A percentile compares a stretch with the other conserved stretches of the same genome.
These are phyloP conservation scores for Trifolium subterraneum DNA, from an alignment of 306 rosid genomes.

Conservation along the genomic window DNA sequence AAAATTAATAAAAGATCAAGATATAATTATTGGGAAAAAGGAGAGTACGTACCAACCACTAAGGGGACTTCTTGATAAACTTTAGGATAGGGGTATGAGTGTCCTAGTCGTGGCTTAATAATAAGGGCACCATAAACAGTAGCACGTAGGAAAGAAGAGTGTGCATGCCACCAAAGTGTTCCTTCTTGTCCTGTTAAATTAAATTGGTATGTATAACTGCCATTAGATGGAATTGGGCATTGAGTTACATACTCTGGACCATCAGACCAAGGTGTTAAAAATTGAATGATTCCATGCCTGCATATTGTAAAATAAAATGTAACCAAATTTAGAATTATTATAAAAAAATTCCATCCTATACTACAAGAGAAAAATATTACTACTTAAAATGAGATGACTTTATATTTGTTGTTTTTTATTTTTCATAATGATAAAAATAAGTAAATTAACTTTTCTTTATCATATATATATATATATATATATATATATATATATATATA, in stretches of 20 bases:
- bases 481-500: too few relatives aligned
- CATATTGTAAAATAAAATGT: not conserved
- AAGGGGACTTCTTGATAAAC: conserved; percentile 61
- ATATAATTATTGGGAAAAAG: not conserved
- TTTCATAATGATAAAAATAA: not conserved
- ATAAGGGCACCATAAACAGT: conserved; percentile 69
- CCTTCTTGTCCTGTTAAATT: conserved; percentile 69
- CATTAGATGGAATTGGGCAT: conserved; percentile 61
- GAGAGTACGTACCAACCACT: conserved; percentile 47
- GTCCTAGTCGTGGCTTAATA: conserved; percentile 49
- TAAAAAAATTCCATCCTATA: not conserved
- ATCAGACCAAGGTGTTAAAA: conserved; percentile 68
- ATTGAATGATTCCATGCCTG: conserved; percentile 79
- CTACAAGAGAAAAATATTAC: not conserved
- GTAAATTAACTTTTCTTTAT: not conserved
- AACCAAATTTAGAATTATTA: not conserved
- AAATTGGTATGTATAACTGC: conserved; percentile 57
- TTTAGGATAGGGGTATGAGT: conserved; percentile 46
- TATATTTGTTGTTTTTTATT: too few relatives aligned
- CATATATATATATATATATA: not conserved
- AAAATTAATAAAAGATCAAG: not conserved
- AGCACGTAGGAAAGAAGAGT: conserved; percentile 63
- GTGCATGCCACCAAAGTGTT: conserved; percentile 88
- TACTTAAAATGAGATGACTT: not conserved
- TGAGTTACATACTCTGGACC: conserved; percentile 76